Base-by-base conservation (phyloP, 768 basidiomycete genomes). In the Macrolepiota fuliginosa region DNA sequence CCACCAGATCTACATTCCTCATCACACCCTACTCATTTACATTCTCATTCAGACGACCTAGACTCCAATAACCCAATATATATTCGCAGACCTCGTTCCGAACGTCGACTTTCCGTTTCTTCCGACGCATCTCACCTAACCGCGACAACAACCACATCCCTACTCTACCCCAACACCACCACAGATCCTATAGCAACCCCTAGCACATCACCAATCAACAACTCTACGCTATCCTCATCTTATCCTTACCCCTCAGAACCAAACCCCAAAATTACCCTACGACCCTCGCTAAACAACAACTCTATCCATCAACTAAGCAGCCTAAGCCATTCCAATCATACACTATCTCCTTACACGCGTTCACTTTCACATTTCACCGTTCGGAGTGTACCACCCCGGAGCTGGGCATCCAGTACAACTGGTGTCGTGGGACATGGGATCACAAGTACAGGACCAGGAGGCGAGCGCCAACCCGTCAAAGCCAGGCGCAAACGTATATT, bases 311-410 rank as follows among this genome's bases (percentile, higher is more conserved):
- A 96, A 64, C 78, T 98, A 10, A 89, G 92, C 17, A 92, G 91
- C 3, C 84, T 99, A 50, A 88, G 86, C 19, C 82, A 89, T 66
- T 94, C 94, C 1, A 94, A 97, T 68, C 96, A 97, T 69, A 99
- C 96, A 0, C 78, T 99, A 2, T 94, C 91, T 0, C 96, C 96
- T 0, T 98, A 96, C 73, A 97, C 96, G 5, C 86, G 94, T 57
- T 88, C 90, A 13, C 80, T 94, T 29, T 89, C 91, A 62, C 94
- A 97, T 73, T 96, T 96, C 72, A 93, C 95, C 1, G 94, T 97
- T 12, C 84, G 95, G 35, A 93, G 92, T 62, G 91, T 89, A 24
- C 94, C 94, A 0, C 91, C 88, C 19, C 78, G 85, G 35, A 69
- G 67, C 10, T 32, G 29, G 29, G 29, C 29, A 7, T 69, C 71